phyloP scores from a whole-genome alignment of 768 basidiomycete genomes.

The Rhizopogon vinicolor region DNA sequence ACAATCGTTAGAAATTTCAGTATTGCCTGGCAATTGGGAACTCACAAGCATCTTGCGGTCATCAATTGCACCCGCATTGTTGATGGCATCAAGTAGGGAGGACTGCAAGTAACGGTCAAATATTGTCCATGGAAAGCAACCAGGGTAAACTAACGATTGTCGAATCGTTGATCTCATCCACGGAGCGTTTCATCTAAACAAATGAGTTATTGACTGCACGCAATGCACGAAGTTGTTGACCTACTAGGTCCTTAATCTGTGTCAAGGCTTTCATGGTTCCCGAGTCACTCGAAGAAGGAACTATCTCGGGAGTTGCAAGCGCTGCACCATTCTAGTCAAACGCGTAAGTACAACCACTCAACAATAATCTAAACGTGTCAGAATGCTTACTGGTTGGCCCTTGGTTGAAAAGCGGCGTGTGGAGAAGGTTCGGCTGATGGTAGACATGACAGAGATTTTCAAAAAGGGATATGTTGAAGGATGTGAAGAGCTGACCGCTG shows the following conservation, averaged over 20 bases:
- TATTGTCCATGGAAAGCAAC: not conserved
- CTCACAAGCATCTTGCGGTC: constrained; percentile 74
- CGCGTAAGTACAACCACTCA: not conserved
- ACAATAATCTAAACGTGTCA: not conserved
- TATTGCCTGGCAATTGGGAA: not conserved
- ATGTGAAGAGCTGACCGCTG: not conserved
- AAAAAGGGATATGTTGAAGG: constrained; percentile 1
- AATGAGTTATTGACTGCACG: not conserved
- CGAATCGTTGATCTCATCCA: constrained; percentile 26
- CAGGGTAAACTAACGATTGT: constrained; percentile 12
- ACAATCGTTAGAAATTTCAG: not conserved
- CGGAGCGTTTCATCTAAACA: constrained; percentile 23
- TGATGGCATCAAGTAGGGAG: constrained; percentile 55
- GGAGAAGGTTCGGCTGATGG: constrained; percentile 23
- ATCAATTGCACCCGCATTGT: constrained; percentile 59
- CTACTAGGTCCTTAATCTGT: constrained; percentile 26
- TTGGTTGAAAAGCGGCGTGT: constrained; percentile 25
- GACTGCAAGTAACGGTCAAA: constrained; percentile 32
- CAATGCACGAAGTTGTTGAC: not conserved
- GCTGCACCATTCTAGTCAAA: constrained; percentile 5
- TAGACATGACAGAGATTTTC: constrained; percentile 16
- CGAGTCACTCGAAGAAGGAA: constrained; percentile 11
- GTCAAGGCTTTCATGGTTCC: constrained; percentile 18
- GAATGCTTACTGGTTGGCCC: constrained; percentile 18
- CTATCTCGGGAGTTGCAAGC: constrained; percentile 11